Conservation (phyloP, 2,329 filamentous ascomycete species). For the Hymenoscyphus fraxineus region DNA sequence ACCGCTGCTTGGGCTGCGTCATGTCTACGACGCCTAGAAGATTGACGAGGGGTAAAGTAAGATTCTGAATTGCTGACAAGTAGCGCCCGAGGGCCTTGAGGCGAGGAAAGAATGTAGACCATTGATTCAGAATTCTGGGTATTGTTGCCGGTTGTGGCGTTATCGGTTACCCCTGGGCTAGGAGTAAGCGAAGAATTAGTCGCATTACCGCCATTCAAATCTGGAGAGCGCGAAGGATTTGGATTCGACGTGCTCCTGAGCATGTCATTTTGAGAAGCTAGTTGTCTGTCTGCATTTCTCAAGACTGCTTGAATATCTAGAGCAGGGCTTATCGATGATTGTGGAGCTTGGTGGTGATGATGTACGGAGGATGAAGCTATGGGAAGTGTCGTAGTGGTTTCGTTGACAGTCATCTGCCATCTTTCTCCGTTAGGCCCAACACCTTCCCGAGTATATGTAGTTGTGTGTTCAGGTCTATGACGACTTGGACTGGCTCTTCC, state of each 20-base stretch:
- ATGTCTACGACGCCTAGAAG: slow-evolving; percentile 20
- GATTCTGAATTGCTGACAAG: slow-evolving; percentile 51
- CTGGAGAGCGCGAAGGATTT: slow-evolving; percentile 5
- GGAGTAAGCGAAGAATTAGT: slow-evolving; percentile 11
- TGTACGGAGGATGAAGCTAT: slow-evolving; percentile 14
- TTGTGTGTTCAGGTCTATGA: slow-evolving; percentile 36
- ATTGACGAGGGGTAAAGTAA: slow-evolving; percentile 47
- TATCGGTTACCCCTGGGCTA: slow-evolving; percentile 23
- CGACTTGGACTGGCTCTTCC: slow-evolving; percentile 30
- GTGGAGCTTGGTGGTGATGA: slow-evolving; percentile 10
- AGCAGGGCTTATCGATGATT: slow-evolving; percentile 18
- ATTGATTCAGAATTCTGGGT: slow-evolving; percentile 37
- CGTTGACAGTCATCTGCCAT: slow-evolving; percentile 51
- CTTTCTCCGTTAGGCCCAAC: slow-evolving; percentile 49
- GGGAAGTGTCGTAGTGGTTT: slow-evolving; percentile 35
- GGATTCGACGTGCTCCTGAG: slow-evolving; percentile 25
- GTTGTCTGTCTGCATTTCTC: slow-evolving; percentile 26
- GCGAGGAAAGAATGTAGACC: slow-evolving; percentile 59
- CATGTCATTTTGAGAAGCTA: slow-evolving; percentile 24
- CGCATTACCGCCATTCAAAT: not conserved
- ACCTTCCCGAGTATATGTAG: slow-evolving; percentile 47
- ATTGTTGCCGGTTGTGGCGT: slow-evolving; percentile 23
- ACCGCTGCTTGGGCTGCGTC: slow-evolving; percentile 10
- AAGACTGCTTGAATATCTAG: slow-evolving; percentile 29
- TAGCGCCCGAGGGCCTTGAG: slow-evolving; percentile 55